Base-by-base conservation (phyloP, 2,329 filamentous ascomycete species). In the Didymella pomorum region DNA sequence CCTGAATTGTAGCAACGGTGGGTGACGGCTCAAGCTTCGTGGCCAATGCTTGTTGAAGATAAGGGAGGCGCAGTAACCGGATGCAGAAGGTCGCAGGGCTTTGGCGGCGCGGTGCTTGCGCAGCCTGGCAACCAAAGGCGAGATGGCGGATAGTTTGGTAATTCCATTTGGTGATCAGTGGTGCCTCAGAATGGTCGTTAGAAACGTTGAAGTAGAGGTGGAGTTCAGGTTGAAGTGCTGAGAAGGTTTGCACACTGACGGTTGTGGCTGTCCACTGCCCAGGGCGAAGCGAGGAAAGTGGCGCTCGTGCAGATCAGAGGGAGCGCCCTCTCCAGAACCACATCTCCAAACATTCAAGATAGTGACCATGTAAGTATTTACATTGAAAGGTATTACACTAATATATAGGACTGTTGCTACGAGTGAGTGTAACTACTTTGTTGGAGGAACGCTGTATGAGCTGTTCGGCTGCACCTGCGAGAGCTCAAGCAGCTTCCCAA, bases 401-500 rank as follows among this genome's bases (percentile, higher is more conserved):
- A 9, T 49, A 14, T 18, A 20, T 18, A 49, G 21, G 25, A 9
- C 31, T 21, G 33, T n/a, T 35, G 20, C 2, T 25, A 44, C n/a
- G 8, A 14, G 12, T 12, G 28, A 31, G 7, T 12, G n/a, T n/a
- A 29, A 2, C 9, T 29, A 23, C 20, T 16, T 26, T 12, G 16
- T 37, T 21, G 16, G 48, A 43, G 56, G 56, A 18, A 50, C 50
- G 26, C 52, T 59, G 44, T 72, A 66, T 4, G 60, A 59, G 26
- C 52, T 59, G 46, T 72, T 65, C 7, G 60, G 58, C 25, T 64
- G 60, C 14, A 53, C 54, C 21, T 63, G 54, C n/a, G 61, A 60
- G 18, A 76, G 58, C 56, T 69, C 61, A 28, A 76, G 62, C 45
- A 78, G 62, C 61, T 73, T 68, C 45, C 65, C 65, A 52, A 78